Evolutionary conservation across 345 rosid genomes (phyloP), one percentile per base, ranked within the genome.

Genomic region (Syzygium aqueum): DNA sequence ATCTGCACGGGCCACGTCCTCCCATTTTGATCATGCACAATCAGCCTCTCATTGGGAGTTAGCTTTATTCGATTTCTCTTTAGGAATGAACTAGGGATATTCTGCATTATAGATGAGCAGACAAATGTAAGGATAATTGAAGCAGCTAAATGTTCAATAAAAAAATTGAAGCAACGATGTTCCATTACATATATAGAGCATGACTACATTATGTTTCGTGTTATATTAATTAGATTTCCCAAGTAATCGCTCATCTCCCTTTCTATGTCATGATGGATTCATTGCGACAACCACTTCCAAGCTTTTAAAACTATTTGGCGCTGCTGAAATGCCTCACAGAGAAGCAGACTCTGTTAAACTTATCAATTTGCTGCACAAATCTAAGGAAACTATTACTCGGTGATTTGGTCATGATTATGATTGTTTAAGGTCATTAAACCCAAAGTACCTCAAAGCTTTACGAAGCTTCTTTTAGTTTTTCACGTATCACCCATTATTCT

Each of bases 11-110:
- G 88, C 88, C 88, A 86, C 25, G 13, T 51, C 53, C 50, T 80
- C 52, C 88, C 88, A 12, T 78, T 86, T 56, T 86, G 67, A 86
- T 86, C 88, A 17, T 27, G 73, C 53, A 86, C 73, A 50, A 37
- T 78, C 88, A 86, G 33, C 78, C 33, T 19, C 78, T 67, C 88
- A 13, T 6, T 15, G 3, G 85, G 33, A 28, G 40, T 73, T 63
- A 86, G 52, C 50, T 78, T 53, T 22, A 86, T 53, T 4, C 11
- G 17, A 84, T 86, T 50, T 21, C 30, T 57, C 73, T 86, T 78
- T 15, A 86, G 40, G 30, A 86, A 86, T 51, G 53, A 30, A 51
- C 10, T 1, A 78, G 88, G 85, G 51, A 86, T 40, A 43, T 6
- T 5, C 88, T 86, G 88, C 53, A 86, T 43, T 6, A 43, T 14